These are phyloP conservation scores for Poa annua DNA, from an alignment of 176 grass and related monocot genomes.

Conservation along the genomic window DNA sequence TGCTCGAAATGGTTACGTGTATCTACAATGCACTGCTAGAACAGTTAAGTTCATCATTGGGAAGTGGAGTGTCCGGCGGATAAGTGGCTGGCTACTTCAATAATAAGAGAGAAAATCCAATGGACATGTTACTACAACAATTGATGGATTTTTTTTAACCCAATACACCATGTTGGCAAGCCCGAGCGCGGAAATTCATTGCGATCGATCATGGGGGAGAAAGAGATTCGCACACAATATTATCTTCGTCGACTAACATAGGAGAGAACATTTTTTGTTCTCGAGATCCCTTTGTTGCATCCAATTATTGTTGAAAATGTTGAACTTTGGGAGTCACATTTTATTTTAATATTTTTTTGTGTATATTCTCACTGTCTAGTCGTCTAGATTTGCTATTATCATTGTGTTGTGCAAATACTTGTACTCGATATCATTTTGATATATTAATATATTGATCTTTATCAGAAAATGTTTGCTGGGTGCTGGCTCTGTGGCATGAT, in stretches of 20 bases:
- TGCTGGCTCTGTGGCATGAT: not conserved
- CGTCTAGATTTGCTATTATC: too few species aligned
- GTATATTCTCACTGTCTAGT: too few species aligned
- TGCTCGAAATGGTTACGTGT: not conserved
- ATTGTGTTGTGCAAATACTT: too few species aligned
- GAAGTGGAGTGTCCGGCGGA: not conserved
- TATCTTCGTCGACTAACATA: not conserved
- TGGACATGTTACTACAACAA: not conserved
- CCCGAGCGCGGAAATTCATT: not conserved
- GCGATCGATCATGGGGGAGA: not conserved
- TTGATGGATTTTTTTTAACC: not conserved
- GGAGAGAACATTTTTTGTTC: too few species aligned
- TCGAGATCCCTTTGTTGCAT: too few species aligned
- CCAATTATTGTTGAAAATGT: too few species aligned
- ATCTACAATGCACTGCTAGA: not conserved
- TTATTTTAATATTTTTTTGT: too few species aligned
- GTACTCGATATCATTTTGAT: too few species aligned
- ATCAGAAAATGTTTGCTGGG: too few species aligned
- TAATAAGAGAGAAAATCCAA: not conserved
- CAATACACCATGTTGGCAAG: not conserved
- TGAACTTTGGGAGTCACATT: too few species aligned
- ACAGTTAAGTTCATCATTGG: not conserved
- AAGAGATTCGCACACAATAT: conserved; percentile 3
- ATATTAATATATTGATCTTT: too few species aligned
- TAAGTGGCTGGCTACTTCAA: not conserved